phyloP scores from a whole-genome alignment of 2,329 filamentous ascomycete species.

The Zymoseptoria tritici region DNA sequence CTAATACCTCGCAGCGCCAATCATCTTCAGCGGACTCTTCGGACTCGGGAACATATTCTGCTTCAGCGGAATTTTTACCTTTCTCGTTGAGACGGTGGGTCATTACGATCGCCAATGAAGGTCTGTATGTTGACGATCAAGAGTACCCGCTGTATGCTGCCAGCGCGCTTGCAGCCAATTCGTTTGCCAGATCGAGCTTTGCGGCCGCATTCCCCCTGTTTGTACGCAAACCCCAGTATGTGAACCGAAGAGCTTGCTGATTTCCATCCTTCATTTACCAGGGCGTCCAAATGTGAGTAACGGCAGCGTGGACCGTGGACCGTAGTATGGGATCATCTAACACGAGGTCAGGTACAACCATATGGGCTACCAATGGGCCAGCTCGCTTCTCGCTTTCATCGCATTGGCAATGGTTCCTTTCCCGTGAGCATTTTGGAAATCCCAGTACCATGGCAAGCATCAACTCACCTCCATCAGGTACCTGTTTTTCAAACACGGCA shows the following conservation, averaged over 20 bases:
- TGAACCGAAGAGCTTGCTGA: neutral
- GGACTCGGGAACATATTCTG: conserved; percentile 53
- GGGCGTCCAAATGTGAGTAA: too few relatives aligned
- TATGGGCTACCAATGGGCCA: conserved; percentile 43
- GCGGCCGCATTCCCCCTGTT: conserved; percentile 29
- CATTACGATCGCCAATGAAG: neutral
- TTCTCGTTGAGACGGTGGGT: conserved; percentile 15
- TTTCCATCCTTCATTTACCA: neutral
- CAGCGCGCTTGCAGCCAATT: conserved; percentile 44
- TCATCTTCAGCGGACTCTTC: conserved; percentile 43
- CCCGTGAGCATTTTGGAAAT: conserved; percentile 22
- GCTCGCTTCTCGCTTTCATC: conserved; percentile 39
- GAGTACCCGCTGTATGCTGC: conserved; percentile 44
- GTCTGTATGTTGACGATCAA: too few relatives aligned
- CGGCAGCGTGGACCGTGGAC: too few relatives aligned
- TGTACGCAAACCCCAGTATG: neutral
- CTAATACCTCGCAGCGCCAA: conserved; percentile 35
- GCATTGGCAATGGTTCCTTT: conserved; percentile 43
- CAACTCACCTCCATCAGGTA: conserved; percentile 27
- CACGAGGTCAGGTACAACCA: too few relatives aligned
- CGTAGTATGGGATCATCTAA: too few relatives aligned
- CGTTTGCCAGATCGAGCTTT: conserved; percentile 42
- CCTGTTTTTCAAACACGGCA: conserved; percentile 45
- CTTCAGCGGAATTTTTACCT: conserved; percentile 56
- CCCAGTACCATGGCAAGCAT: conserved; percentile 19